Conservation (phyloP, 2,329 filamentous ascomycete species). For the Geoglossum cookeanum region DNA sequence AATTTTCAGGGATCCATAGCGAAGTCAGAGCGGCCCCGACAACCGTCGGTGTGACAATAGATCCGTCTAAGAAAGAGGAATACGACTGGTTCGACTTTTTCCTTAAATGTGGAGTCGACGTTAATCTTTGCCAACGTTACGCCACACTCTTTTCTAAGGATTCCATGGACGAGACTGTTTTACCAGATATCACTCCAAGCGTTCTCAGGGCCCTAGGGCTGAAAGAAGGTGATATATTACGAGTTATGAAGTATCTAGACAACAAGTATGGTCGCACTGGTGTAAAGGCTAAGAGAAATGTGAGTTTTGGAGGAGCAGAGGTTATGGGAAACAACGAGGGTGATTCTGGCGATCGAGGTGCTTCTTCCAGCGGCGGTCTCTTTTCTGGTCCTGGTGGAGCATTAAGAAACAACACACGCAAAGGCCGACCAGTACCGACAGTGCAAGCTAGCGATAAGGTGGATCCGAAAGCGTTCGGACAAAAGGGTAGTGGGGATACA, state of each 20-base stretch:
- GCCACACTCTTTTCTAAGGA: slow-evolving; percentile 75
- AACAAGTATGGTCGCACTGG: slow-evolving; percentile 51
- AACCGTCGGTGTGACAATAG: slow-evolving; percentile 6
- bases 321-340: slow-evolving; percentile 31
- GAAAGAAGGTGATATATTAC: slow-evolving; percentile 89
- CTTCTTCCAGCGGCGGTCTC: slow-evolving; percentile 40
- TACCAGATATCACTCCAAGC: slow-evolving; percentile 72
- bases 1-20: slow-evolving; percentile 17
- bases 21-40: slow-evolving; percentile 9
- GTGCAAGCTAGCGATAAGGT: slow-evolving; percentile 71
- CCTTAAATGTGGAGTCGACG: slow-evolving; percentile 74
- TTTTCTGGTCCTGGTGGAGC: slow-evolving; percentile 89
- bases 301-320: slow-evolving; percentile 32
- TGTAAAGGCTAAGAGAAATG: slow-evolving; percentile 32
- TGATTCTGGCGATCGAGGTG: slow-evolving; percentile 27
- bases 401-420: slow-evolving; percentile 84
- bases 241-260: slow-evolving; percentile 80
- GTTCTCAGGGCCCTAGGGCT: slow-evolving; percentile 77
- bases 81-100: slow-evolving; percentile 99
- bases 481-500: slow-evolving; percentile 30
- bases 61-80: slow-evolving; percentile 42
- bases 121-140: slow-evolving; percentile 87
- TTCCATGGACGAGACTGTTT: slow-evolving; percentile 85
- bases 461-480: slow-evolving; percentile 68
- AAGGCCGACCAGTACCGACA: slow-evolving; percentile 73